Evolutionary conservation across 257 asterid species (phyloP).

Genomic region (Catharanthus roseus): DNA sequence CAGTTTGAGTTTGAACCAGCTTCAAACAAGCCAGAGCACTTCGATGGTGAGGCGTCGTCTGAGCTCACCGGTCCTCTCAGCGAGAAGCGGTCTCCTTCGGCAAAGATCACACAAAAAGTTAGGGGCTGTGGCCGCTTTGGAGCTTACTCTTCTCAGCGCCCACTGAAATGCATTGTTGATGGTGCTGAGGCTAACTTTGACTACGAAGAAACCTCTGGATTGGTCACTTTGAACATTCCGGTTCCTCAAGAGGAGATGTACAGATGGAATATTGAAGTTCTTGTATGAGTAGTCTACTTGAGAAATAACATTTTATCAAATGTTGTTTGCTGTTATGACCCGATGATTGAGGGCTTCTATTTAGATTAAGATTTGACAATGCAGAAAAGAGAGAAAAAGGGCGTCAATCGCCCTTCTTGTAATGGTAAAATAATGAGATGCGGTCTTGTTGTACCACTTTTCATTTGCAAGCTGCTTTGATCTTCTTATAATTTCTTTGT

Average conservation of each 20-base stretch:
- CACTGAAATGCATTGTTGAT: slow-evolving; percentile 54
- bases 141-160: slow-evolving; percentile 55
- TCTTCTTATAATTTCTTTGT: not conserved
- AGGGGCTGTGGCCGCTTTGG: slow-evolving; percentile 91
- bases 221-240: slow-evolving; percentile 45
- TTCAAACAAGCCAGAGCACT: slow-evolving; percentile 21
- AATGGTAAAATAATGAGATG: not conserved
- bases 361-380: not conserved
- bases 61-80: slow-evolving; percentile 14
- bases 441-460: not conserved
- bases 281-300: not conserved
- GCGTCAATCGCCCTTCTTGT: not conserved
- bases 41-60: slow-evolving; percentile 21
- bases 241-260: slow-evolving; percentile 56
- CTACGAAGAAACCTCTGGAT: slow-evolving; percentile 46
- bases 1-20: slow-evolving; percentile 37
- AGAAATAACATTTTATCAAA: not conserved
- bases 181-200: slow-evolving; percentile 36
- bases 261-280: slow-evolving; percentile 55
- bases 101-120: slow-evolving; percentile 46
- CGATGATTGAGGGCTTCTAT: not conserved
- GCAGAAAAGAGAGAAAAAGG: not conserved
- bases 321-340: not conserved
- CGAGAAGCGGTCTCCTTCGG: slow-evolving; percentile 27
- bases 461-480: not conserved